Evolutionary conservation across 176 grass and related monocot genomes (phyloP).

Genomic region (Leersia perrieri): DNA sequence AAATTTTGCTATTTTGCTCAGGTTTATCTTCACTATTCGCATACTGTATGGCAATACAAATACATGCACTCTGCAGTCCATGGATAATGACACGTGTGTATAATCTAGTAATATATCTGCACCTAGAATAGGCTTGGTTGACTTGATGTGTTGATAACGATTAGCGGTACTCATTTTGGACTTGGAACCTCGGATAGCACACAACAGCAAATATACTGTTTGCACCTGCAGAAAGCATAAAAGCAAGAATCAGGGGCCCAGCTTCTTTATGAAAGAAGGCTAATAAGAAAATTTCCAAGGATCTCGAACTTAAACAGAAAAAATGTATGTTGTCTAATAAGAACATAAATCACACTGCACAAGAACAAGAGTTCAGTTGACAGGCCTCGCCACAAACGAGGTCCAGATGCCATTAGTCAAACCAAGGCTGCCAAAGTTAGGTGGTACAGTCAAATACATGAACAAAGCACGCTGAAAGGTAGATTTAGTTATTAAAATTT

Average conservation of each 20-base stretch:
- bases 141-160: constrained; percentile 41
- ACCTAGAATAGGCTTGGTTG: constrained; percentile 53
- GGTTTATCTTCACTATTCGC: background rate
- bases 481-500: background rate
- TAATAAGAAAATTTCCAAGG: background rate
- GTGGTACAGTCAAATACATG: background rate
- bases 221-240: constrained; percentile 25
- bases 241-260: constrained; percentile 11
- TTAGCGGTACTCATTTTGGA: constrained; percentile 52
- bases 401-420: background rate
- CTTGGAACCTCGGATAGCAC: constrained; percentile 32
- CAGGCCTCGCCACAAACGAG: constrained; percentile 12
- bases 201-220: constrained; percentile 11
- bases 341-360: background rate
- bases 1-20: background rate
- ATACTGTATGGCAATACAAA: background rate
- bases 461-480: background rate
- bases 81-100: background rate
- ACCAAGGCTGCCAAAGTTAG: background rate
- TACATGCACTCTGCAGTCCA: background rate
- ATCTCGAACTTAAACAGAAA: constrained; percentile 12
- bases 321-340: constrained; percentile 1
- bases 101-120: constrained; percentile 25
- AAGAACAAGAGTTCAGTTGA: background rate
- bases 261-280: background rate